These are phyloP conservation scores for Marchantia paleacea DNA, from an alignment of 225 moss, liverwort and hornwort genomes.

Conservation along the genomic window DNA sequence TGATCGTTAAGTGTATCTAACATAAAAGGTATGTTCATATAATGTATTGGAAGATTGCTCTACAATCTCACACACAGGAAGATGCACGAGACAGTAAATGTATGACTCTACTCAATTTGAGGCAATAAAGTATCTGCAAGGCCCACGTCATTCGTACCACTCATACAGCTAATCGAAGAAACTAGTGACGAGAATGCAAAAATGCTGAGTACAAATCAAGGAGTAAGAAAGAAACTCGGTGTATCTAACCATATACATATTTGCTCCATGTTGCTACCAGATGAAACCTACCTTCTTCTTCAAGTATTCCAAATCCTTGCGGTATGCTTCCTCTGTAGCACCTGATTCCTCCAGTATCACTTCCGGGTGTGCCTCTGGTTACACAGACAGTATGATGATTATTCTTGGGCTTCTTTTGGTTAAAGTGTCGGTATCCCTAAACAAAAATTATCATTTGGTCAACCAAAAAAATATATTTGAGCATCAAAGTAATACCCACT, in stretches of 20 bases:
- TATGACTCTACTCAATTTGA: too few species aligned
- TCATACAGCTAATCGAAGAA: background rate
- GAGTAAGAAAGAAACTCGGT: background rate
- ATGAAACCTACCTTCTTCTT: conserved; percentile 41
- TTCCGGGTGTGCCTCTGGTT: conserved; percentile 55
- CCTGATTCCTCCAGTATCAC: conserved; percentile 49
- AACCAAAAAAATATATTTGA: too few species aligned
- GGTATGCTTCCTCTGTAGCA: conserved; percentile 51
- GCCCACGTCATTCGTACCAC: background rate
- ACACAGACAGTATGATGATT: background rate
- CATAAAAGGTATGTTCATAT: too few species aligned
- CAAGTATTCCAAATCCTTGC: conserved; percentile 50
- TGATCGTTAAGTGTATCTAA: background rate
- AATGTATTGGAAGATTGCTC: too few species aligned
- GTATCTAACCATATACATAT: background rate
- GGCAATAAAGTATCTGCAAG: too few species aligned
- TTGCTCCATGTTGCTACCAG: background rate
- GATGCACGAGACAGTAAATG: too few species aligned
- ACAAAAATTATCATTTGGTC: too few species aligned
- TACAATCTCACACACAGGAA: too few species aligned
- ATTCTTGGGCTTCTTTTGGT: too few species aligned
- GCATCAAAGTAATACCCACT: background rate
- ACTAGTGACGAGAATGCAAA: background rate
- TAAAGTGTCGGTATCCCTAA: too few species aligned
- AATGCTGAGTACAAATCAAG: background rate